Percentiles rank a stretch among this genome's conserved stretches.
Evolutionary conservation across 2,329 filamentous ascomycete genomes (phyloP).

Genomic region (Fusarium succisae): DNA sequence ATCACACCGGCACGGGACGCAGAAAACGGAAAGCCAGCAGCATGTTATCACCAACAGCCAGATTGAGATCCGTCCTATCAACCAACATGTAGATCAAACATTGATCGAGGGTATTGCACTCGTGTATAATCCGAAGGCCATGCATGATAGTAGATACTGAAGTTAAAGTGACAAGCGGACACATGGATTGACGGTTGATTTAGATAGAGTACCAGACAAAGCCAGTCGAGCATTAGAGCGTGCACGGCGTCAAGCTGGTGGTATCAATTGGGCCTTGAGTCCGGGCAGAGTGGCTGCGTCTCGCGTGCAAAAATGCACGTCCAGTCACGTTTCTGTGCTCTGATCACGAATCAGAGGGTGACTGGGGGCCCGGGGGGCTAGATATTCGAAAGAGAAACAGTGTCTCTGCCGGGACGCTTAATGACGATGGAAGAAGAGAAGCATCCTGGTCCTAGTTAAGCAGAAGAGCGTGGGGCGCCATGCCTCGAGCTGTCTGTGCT

Average conservation of each 20-base stretch:
- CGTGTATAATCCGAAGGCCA: neutral
- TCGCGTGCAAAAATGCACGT: constrained; percentile 32
- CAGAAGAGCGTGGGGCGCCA: constrained; percentile 26
- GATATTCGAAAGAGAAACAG: constrained; percentile 13
- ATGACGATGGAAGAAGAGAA: constrained; percentile 29
- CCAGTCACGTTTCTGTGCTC: constrained; percentile 34
- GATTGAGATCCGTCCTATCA: neutral
- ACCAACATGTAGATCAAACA: constrained; percentile 13
- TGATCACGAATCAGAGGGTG: constrained; percentile 26
- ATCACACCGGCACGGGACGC: constrained; percentile 37
- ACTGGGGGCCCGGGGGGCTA: constrained; percentile 5
- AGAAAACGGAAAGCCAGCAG: constrained; percentile 25
- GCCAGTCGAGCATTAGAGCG: constrained; percentile 2
- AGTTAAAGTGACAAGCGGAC: constrained; percentile 5
- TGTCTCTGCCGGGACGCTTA: constrained; percentile 15
- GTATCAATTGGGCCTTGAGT: constrained; percentile 15
- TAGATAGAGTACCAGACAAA: constrained; percentile 7
- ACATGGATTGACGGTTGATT: constrained; percentile 12
- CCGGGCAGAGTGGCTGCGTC: constrained; percentile 23
- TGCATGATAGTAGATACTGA: neutral
- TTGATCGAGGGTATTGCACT: neutral
- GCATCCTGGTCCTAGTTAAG: constrained; percentile 4
- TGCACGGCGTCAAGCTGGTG: constrained; percentile 26
- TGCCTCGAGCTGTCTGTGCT: constrained; percentile 30
- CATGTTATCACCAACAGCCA: constrained; percentile 5